phyloP scores from a whole-genome alignment of 2,329 filamentous ascomycete genomes.

The Fusarium piperis region DNA sequence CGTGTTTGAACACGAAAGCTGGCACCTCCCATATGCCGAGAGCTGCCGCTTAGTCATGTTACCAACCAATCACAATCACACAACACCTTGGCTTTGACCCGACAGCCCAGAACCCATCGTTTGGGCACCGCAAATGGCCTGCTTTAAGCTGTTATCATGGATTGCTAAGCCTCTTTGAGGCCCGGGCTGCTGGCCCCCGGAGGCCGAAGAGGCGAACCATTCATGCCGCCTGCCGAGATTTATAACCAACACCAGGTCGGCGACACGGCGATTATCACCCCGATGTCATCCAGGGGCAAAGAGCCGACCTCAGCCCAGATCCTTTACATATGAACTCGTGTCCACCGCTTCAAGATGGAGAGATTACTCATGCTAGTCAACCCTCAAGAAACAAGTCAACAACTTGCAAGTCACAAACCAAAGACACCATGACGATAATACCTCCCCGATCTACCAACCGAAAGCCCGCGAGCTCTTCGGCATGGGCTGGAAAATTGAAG shows the following conservation, averaged over 20 bases:
- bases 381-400: background rate
- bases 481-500: constrained; percentile 6
- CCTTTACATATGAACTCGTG: background rate
- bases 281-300: background rate
- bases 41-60: background rate
- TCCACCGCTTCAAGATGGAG: background rate
- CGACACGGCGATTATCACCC: background rate
- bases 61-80: background rate
- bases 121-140: background rate
- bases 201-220: background rate
- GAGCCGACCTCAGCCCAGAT: background rate
- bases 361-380: background rate
- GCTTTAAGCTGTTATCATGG: background rate
- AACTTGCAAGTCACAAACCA: background rate
- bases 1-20: background rate
- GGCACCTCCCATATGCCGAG: background rate
- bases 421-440: background rate
- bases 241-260: background rate
- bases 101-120: background rate
- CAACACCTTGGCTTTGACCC: background rate
- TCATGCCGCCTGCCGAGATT: background rate
- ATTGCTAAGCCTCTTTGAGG: background rate
- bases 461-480: background rate
- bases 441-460: constrained; percentile 6
- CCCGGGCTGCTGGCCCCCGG: background rate